These are phyloP conservation scores for Goniomonas avonlea DNA, from an alignment of 78 protist species.

Conservation along the genomic window DNA sequence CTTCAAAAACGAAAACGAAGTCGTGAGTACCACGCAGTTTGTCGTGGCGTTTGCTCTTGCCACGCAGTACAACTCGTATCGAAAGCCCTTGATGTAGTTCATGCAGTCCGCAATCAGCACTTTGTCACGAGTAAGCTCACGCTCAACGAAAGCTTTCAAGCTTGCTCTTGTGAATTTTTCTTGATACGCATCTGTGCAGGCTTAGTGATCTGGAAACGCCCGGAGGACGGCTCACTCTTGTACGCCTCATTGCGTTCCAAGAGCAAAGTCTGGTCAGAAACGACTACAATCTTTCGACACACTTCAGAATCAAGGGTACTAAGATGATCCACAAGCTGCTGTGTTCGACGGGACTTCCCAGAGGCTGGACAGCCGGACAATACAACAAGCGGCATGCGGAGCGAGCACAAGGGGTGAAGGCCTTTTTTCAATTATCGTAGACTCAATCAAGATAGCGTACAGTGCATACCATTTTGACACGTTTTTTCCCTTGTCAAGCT, in stretches of 20 bases:
- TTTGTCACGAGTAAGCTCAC: constrained; percentile 35
- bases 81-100: constrained; percentile 75
- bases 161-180: constrained; percentile 61
- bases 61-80: constrained; percentile 65
- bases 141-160: constrained; percentile 51
- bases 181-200: constrained; percentile 18
- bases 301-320: not conserved
- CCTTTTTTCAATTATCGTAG: no score
- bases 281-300: constrained; percentile 32
- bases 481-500: no score
- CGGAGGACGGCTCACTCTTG: no score
- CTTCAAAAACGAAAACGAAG: not conserved
- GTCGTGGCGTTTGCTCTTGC: constrained; percentile 55
- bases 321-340: not conserved
- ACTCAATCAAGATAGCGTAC: no score
- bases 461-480: no score
- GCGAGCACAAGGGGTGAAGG: no score
- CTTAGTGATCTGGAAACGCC: not conserved
- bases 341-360: constrained; percentile 39
- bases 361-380: constrained; percentile 34
- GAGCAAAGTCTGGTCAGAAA: no score
- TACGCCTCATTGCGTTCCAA: no score
- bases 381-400: constrained; percentile 50
- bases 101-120: constrained; percentile 58
- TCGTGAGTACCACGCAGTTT: constrained; percentile 36